Conservation (phyloP, 129 eudicot genomes). For the Pseudognaphalium luteoalbum region DNA sequence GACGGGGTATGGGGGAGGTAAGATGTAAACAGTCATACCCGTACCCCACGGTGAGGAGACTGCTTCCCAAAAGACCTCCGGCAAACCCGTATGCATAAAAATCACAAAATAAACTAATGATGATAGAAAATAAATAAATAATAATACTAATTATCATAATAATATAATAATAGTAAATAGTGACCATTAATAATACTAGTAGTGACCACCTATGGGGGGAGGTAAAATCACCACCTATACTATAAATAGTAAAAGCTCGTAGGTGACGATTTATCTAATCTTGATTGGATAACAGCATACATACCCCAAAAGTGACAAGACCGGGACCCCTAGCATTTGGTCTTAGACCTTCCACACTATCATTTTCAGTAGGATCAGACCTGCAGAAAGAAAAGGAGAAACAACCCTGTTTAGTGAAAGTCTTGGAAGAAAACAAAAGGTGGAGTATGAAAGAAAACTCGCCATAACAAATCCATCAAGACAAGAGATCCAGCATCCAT, state of each 20-base stretch:
- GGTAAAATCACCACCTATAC: not conserved
- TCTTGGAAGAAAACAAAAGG: slow-evolving; percentile 2
- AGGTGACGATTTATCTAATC: not conserved
- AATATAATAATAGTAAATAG: no score
- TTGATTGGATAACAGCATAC: slow-evolving; percentile 27
- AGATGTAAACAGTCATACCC: no score
- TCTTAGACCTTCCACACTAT: slow-evolving; percentile 90
- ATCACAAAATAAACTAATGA: no score
- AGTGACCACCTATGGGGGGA: no score
- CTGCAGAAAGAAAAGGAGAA: slow-evolving; percentile 41
- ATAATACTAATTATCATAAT: no score
- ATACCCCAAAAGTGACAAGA: slow-evolving; percentile 94
- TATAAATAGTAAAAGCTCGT: not conserved
- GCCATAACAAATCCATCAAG: slow-evolving; percentile 93
- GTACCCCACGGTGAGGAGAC: no score
- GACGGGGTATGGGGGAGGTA: no score
- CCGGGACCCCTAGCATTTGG: slow-evolving; percentile 99
- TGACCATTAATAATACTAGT: no score
- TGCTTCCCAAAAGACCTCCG: no score
- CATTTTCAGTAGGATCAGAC: slow-evolving; percentile 98
- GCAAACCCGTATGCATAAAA: no score
- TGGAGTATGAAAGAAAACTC: slow-evolving; percentile 16
- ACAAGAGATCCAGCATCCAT: slow-evolving; percentile 98
- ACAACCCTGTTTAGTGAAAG: slow-evolving; percentile 23
- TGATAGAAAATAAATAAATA: no score